Conservation (phyloP, 495 filamentous ascomycete genomes). For the Aspergillus sparsus region DNA sequence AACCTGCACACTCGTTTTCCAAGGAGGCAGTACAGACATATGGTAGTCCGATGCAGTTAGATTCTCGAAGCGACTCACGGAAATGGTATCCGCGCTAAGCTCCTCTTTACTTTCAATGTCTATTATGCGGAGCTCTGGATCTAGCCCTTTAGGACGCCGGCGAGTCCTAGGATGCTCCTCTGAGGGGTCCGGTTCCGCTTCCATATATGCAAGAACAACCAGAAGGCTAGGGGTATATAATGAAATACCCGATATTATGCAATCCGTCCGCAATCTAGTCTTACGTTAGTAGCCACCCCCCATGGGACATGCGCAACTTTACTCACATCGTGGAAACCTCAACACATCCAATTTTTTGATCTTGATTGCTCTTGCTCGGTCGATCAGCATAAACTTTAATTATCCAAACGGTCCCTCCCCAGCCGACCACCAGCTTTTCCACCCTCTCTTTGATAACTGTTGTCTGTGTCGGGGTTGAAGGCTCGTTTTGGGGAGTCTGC, state of each 20-base stretch:
- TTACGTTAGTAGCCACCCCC: conserved; percentile 17
- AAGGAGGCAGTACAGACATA: conserved; percentile 76
- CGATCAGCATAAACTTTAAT: conserved; percentile 85
- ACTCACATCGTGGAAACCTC: conserved; percentile 88
- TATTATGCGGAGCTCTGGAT: conserved; percentile 88
- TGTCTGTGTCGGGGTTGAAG: conserved; percentile 23
- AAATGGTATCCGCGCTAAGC: conserved; percentile 76
- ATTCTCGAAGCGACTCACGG: conserved; percentile 79
- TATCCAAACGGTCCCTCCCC: conserved; percentile 95
- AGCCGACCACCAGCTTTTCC: conserved; percentile 88
- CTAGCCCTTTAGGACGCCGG: conserved; percentile 70
- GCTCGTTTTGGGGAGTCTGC: conserved; percentile 38
- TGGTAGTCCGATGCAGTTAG: conserved; percentile 93
- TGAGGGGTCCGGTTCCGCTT: conserved; percentile 60
- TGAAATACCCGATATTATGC: conserved; percentile 94
- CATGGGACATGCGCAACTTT: conserved; percentile 14
- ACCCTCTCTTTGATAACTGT: conserved; percentile 38
- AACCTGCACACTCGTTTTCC: conserved; percentile 57
- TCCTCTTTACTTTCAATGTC: conserved; percentile 80
- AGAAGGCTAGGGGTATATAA: conserved; percentile 92
- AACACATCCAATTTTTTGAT: conserved; percentile 72
- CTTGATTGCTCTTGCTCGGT: conserved; percentile 67
- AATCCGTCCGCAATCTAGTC: conserved; percentile 84
- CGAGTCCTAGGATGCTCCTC: conserved; percentile 44
- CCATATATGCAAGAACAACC: conserved; percentile 86